Evolutionary conservation across 1,284 basidiomycete species (phyloP), one percentile per base, ranked within the genome.

Genomic region (Fomitopsis pinicola): DNA sequence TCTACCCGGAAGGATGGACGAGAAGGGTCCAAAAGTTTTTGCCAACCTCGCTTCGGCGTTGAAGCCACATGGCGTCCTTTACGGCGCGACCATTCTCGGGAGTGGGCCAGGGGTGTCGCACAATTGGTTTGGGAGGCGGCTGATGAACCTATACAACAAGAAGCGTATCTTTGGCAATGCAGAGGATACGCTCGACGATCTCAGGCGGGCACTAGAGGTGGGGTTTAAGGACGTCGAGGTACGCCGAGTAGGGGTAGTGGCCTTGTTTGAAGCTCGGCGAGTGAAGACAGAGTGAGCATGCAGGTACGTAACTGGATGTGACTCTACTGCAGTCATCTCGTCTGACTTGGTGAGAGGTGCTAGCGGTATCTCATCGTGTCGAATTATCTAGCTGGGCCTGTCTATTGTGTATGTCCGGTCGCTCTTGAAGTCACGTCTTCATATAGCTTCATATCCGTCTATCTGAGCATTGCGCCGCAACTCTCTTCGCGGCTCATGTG

Each of bases 31-130:
- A 2, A 42, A 57, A 2, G 66, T 70, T 6, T 58, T 68, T 54
- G 55, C 58, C 5, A 57, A 53, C 36, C n/a, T 68, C 10, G 50
- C 40, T 2, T 61, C 68, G 5, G 62, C 58, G n/a, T 61, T 70
- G 38, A 60, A 63, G 5, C 62, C 65, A 2, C 62, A 57, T 7
- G 68, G 64, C 6, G 62, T 65, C 10, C 40, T 70, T 5, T 70
- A 67, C 57, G 70, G 69, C 19, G 53, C 69, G 30, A 70, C 68
- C 6, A 59, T 71, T 45, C 62, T 68, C 19, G 69, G 64, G 10
- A 22, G 14, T 5, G 45, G 45, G 2, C 42, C 55, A 17, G 65
- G 54, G 5, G 67, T 64, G 2, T 5, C 28, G 36, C 70, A 70
- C 59, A 70, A 67, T 55, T 68, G 63, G 67, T n/a, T 68, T 19